These are phyloP conservation scores for Mollisiaceae sp. DNA, from an alignment of 2,329 filamentous ascomycete species.

Conservation along the genomic window DNA sequence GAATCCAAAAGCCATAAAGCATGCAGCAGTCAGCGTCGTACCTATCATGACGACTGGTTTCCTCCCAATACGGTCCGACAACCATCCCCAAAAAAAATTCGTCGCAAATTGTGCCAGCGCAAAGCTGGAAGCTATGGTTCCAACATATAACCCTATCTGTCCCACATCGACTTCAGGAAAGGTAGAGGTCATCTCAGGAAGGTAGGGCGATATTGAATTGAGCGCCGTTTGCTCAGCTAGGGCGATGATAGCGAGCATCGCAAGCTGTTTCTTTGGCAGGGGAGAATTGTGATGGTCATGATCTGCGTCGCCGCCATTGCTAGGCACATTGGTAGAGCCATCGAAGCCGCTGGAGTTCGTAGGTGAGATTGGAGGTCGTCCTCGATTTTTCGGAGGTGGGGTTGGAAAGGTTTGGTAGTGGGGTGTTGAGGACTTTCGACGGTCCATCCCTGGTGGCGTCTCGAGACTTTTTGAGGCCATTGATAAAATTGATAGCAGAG, in stretches of 20 bases:
- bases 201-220: constrained; percentile 94
- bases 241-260: constrained; percentile 84
- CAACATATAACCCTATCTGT: constrained; percentile 85
- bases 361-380: constrained; percentile 45
- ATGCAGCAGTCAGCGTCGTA: constrained; percentile 79
- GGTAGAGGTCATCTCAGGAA: constrained; percentile 86
- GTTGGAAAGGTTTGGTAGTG: constrained; percentile 86
- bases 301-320: constrained; percentile 44
- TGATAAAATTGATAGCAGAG: not conserved
- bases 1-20: constrained; percentile 87
- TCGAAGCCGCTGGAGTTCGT: constrained; percentile 42
- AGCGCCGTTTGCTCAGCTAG: constrained; percentile 94
- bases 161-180: constrained; percentile 79
- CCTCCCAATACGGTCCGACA: constrained; percentile 78
- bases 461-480: constrained; percentile 17
- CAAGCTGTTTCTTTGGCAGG: constrained; percentile 81
- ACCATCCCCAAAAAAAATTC: constrained; percentile 89
- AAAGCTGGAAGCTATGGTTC: constrained; percentile 87
- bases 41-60: constrained; percentile 85
- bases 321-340: constrained; percentile 40
- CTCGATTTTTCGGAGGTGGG: constrained; percentile 70
- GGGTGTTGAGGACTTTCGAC: constrained; percentile 49
- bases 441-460: constrained; percentile 32
- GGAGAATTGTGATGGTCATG: constrained; percentile 57
- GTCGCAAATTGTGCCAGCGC: constrained; percentile 91